Percentiles rank a stretch among this genome's conserved stretches.
Conservation (phyloP, 441 rosid genomes). For the Pelargonium cotyledonis region DNA sequence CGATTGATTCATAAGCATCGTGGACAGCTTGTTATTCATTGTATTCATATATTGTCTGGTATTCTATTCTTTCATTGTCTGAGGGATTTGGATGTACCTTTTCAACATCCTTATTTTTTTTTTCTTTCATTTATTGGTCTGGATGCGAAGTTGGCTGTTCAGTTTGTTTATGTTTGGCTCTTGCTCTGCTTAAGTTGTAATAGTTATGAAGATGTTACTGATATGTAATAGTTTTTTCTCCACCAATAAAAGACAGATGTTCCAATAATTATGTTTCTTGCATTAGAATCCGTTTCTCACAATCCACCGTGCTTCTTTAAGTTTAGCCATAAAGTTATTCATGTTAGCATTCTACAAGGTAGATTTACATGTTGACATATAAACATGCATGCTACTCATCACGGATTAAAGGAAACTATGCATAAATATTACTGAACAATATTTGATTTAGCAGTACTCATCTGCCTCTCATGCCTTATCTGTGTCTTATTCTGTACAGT, state of each 20-base stretch:
- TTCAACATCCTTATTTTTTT: not conserved
- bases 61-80: not conserved
- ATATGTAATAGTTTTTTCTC: not conserved
- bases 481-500: not conserved
- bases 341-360: not conserved
- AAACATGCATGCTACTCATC: not conserved
- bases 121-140: not conserved
- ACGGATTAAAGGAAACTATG: not conserved
- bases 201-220: constrained; percentile 1
- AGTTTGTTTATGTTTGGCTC: not conserved
- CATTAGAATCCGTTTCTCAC: not conserved
- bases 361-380: not conserved
- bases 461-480: not conserved
- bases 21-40: not conserved
- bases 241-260: not conserved
- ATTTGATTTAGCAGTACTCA: not conserved
- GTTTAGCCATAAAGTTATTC: not conserved
- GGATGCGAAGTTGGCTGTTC: not conserved
- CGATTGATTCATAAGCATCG: not conserved
- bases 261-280: not conserved
- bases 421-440: not conserved
- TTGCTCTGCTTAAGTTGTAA: constrained; percentile 5
- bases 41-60: not conserved
- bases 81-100: not conserved
- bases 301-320: not conserved